phyloP scores from a whole-genome alignment of 148 eudicot genomes.

The Cornus suecica region DNA sequence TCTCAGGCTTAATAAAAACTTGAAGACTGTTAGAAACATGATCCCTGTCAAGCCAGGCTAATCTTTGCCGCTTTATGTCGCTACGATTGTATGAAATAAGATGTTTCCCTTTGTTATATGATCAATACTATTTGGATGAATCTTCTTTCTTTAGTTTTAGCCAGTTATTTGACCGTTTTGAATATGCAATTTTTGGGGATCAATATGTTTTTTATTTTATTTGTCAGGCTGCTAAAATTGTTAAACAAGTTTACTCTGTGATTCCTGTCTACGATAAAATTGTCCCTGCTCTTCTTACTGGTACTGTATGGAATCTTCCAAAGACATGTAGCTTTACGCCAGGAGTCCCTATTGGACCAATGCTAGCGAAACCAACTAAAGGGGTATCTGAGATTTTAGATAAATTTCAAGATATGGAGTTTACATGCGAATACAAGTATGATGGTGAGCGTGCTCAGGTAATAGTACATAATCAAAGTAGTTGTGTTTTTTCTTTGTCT shows the following conservation, averaged over 20 bases:
- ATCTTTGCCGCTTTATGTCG: neutral
- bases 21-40: neutral
- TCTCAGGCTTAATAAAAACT: neutral
- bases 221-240: slow-evolving; percentile 76
- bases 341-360: slow-evolving; percentile 94
- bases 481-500: neutral
- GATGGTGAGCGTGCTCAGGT: slow-evolving; percentile 99
- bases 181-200: slow-evolving; percentile 5
- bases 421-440: slow-evolving; percentile 92
- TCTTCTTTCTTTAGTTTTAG: slow-evolving; percentile 91
- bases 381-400: slow-evolving; percentile 93
- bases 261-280: slow-evolving; percentile 86
- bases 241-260: slow-evolving; percentile 91
- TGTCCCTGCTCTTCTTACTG: slow-evolving; percentile 68
- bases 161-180: slow-evolving; percentile 96
- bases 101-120: neutral
- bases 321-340: slow-evolving; percentile 73
- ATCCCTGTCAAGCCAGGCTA: neutral
- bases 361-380: slow-evolving; percentile 93
- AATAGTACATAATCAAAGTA: slow-evolving; percentile 14
- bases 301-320: slow-evolving; percentile 76
- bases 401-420: slow-evolving; percentile 87
- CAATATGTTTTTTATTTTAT: slow-evolving; percentile 10
- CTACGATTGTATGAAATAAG: neutral
- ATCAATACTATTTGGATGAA: no score